phyloP scores from a whole-genome alignment of 169 alveolate genomes.

The Eimeria necatrix region DNA sequence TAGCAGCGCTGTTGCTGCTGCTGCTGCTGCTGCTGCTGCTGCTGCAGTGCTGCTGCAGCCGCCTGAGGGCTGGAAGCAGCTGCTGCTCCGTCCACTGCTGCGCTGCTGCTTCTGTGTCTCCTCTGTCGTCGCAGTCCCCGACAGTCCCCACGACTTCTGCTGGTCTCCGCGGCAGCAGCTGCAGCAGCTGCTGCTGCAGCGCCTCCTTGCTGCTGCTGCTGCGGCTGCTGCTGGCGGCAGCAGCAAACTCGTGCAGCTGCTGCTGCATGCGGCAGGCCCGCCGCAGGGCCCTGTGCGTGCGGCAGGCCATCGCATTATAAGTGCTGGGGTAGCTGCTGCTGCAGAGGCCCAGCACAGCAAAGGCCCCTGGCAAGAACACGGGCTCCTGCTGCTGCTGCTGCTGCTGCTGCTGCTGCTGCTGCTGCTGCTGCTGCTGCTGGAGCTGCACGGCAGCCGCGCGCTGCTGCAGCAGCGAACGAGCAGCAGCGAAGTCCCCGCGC shows the following conservation, averaged over 20 bases:
- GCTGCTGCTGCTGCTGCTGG: background rate
- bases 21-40: background rate
- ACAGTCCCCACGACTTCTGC: background rate
- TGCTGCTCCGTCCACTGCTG: conserved; percentile 43
- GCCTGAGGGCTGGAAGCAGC: conserved; percentile 1
- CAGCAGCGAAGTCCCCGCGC: conserved; percentile 23
- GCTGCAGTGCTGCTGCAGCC: background rate
- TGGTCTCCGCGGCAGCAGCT: background rate
- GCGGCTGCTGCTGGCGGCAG: conserved; percentile 3
- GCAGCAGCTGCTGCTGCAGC: conserved; percentile 55
- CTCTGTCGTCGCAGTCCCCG: conserved; percentile 19
- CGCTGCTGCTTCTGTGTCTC: conserved; percentile 27
- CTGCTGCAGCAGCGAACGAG: conserved; percentile 22
- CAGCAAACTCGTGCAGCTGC: conserved; percentile 20
- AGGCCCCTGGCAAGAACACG: background rate
- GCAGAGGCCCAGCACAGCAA: conserved; percentile 46
- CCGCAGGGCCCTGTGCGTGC: background rate
- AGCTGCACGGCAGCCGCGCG: background rate
- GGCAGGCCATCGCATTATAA: background rate
- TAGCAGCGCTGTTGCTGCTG: background rate
- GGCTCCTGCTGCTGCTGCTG: conserved; percentile 49
- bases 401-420: conserved; percentile 46
- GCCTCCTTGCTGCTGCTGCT: conserved; percentile 20
- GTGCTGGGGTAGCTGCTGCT: conserved; percentile 39
- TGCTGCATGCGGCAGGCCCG: conserved; percentile 44